These are phyloP conservation scores for Saururus chinensis DNA, from an alignment of 164 flowering plant genomes.

Conservation along the genomic window DNA sequence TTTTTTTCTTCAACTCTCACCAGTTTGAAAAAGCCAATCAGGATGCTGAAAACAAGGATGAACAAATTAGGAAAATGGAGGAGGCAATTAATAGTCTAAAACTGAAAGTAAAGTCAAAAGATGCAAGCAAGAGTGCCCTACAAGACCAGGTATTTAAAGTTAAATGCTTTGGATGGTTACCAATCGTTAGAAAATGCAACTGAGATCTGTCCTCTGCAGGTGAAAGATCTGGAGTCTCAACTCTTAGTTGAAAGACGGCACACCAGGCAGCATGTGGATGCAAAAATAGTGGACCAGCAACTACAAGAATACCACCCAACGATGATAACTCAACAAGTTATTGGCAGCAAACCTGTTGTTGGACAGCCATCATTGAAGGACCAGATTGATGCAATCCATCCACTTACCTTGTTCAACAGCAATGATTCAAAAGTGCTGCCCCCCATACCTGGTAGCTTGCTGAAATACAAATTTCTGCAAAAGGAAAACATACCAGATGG, in stretches of 20 bases:
- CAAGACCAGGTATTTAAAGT: constrained; percentile 63
- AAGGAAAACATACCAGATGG: constrained; percentile 75
- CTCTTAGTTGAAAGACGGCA: constrained; percentile 74
- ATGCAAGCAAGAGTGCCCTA: constrained; percentile 50
- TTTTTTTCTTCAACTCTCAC: not conserved
- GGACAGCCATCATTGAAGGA: constrained; percentile 27
- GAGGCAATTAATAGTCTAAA: constrained; percentile 58
- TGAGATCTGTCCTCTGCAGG: not conserved
- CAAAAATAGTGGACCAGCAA: constrained; percentile 54
- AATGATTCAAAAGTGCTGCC: constrained; percentile 18
- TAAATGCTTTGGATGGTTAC: not conserved
- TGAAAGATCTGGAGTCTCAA: constrained; percentile 40
- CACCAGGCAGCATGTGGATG: constrained; percentile 83
- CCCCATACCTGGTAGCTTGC: constrained; percentile 11
- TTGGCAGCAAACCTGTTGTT: constrained; percentile 23
- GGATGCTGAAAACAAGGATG: constrained; percentile 69
- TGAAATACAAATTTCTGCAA: constrained; percentile 22
- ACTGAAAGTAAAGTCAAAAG: constrained; percentile 59
- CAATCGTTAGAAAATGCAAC: not conserved
- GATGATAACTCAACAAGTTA: constrained; percentile 21
- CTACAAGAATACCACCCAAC: constrained; percentile 44
- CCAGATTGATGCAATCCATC: constrained; percentile 20
- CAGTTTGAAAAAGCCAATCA: constrained; percentile 79
- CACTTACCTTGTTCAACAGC: constrained; percentile 31
- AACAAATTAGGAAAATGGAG: constrained; percentile 71